These are phyloP conservation scores for Lentinus polychrous DNA, from an alignment of 1,284 basidiomycete species.

Conservation along the genomic window DNA sequence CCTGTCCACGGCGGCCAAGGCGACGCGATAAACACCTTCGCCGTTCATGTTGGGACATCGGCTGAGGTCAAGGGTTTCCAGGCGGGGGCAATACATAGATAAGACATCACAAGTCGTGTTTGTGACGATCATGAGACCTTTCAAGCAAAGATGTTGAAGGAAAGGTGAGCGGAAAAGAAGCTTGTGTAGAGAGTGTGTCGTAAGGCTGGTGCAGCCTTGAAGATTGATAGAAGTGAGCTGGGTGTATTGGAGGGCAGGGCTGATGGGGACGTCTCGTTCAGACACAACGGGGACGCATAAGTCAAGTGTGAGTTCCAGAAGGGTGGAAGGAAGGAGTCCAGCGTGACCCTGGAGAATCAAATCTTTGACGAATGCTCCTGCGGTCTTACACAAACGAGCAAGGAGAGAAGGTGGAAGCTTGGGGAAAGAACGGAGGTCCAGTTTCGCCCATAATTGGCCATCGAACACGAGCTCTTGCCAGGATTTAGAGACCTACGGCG, in stretches of 20 bases:
- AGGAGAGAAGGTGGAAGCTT: constrained; percentile 45
- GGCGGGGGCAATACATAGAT: constrained; percentile 43
- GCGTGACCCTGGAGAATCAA: constrained; percentile 66
- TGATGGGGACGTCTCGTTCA: constrained; percentile 25
- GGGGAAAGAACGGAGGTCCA: constrained; percentile 59
- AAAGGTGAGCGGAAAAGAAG: constrained; percentile 65
- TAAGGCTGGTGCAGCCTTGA: constrained; percentile 64
- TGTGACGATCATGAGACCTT: constrained; percentile 61
- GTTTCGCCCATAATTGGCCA: constrained; percentile 76
- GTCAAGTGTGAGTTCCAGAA: constrained; percentile 45
- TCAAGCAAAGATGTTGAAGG: constrained; percentile 56
- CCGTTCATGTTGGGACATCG: constrained; percentile 69
- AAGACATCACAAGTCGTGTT: constrained; percentile 70
- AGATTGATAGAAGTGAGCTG: constrained; percentile 69
- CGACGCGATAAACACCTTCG: constrained; percentile 46
- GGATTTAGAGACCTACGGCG: constrained; percentile 66
- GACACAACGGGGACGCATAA: constrained; percentile 36
- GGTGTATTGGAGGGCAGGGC: constrained; percentile 32
- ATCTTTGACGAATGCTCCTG: constrained; percentile 60
- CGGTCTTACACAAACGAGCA: constrained; percentile 39
- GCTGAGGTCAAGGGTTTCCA: constrained; percentile 66
- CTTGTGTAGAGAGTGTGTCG: constrained; percentile 58
- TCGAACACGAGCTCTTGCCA: constrained; percentile 82
- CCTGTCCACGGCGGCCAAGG: constrained; percentile 34
- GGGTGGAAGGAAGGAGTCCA: constrained; percentile 39